Evolutionary conservation across 148 eudicot species (phyloP).

Genomic region (Beta vulgaris): DNA sequence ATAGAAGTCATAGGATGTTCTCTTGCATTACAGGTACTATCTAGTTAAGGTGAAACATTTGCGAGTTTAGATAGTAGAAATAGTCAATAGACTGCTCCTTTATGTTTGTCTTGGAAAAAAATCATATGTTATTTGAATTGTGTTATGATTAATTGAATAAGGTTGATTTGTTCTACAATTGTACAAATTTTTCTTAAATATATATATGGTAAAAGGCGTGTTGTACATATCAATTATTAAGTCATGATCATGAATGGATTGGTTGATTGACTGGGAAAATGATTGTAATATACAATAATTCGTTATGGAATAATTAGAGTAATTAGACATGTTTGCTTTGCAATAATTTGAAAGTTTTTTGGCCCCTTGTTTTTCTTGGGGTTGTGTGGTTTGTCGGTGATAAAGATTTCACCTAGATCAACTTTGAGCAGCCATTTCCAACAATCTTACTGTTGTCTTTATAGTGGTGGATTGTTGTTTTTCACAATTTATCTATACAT

Average conservation of each 20-base stretch:
- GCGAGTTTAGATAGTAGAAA: no score
- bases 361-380: neutral
- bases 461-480: no score
- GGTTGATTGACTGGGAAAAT: constrained; percentile 10
- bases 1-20: constrained; percentile 47
- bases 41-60: constrained; percentile 6
- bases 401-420: neutral
- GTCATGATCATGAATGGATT: neutral
- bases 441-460: neutral
- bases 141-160: neutral
- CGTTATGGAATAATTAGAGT: neutral
- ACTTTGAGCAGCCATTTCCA: neutral
- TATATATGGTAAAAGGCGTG: neutral
- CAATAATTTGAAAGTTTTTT: neutral
- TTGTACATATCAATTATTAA: neutral
- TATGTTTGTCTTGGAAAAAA: no score
- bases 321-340: neutral
- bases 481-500: no score
- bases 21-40: constrained; percentile 44
- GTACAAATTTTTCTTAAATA: neutral
- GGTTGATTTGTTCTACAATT: neutral
- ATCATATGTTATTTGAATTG: no score
- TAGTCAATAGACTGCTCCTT: no score
- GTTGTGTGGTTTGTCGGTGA: neutral
- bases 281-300: constrained; percentile 7